Base-by-base conservation (phyloP, 2,329 filamentous ascomycete species). In the Penicillium sp. region DNA sequence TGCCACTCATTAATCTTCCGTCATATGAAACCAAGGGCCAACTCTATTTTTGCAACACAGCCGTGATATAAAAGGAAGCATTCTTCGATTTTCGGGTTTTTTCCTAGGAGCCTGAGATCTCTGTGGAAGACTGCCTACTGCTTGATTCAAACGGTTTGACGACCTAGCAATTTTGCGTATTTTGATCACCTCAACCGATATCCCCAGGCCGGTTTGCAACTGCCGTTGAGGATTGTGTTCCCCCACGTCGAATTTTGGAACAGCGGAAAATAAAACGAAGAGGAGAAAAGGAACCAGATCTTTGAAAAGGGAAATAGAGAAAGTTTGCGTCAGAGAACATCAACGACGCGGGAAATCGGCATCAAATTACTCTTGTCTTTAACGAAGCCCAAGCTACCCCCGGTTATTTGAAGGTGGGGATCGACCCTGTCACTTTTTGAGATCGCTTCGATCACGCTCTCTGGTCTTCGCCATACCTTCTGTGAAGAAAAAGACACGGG, bases 131-230 rank as follows among this genome's bases (percentile, higher is more conserved):
- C 56, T 37, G n/a, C 6, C 33, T 22, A 20, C 18, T 40, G 37
- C 11, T 40, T 18, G 2, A 12, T 40, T 22, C 9, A 40, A 40
- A 40, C 18, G 18, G 3, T 40, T 22, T 22, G 1, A 40, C 18
- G 18, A 22, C 18, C 37, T 58, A 49, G 55, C 53, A 55, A 43
- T 49, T 50, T 53, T 46, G 37, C 25, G 11, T 44, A 45, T 57
- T 54, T 54, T 33, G 20, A 54, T 43, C 49, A 29, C 54, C 59
- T 51, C 57, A 58, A 61, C 59, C 61, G 62, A 61, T 47, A 55
- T 51, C 44, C 50, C 62, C 58, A 61, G 68, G 26, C 65, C 63
- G 48, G 57, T 66, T 70, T 63, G 52, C 60, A 67, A 70, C 61
- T 56, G 56, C 59, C 55, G 55, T 67, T 61, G 57, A 65, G 51